Evolutionary conservation across 345 rosid species (phyloP).

Genomic region (Populus euphratica): DNA sequence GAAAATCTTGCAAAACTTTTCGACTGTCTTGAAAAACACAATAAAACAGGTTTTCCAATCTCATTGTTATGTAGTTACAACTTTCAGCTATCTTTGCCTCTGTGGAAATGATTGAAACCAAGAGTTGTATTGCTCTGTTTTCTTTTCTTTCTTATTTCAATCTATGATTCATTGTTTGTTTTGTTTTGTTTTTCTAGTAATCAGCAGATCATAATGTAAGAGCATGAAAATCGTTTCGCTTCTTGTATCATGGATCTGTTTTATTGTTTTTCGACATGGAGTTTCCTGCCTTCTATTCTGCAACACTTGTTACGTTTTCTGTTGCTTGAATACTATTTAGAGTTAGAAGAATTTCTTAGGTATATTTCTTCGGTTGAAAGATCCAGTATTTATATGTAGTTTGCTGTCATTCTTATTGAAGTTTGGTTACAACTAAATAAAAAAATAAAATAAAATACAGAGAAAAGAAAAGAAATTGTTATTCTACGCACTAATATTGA

Average conservation of each 20-base stretch:
- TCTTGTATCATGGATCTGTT: background rate
- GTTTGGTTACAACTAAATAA: background rate
- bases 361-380: background rate
- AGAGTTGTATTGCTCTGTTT: background rate
- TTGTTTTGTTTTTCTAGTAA: background rate
- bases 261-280: background rate
- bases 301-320: background rate
- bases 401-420: background rate
- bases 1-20: background rate
- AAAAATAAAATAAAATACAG: too few species aligned
- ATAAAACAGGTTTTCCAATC: background rate
- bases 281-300: background rate
- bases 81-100: background rate
- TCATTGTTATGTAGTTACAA: background rate
- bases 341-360: background rate
- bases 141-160: background rate
- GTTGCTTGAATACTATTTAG: background rate
- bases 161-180: background rate
- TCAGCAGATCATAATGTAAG: background rate
- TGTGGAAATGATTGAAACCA: background rate
- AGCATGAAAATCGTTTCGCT: background rate
- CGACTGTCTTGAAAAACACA: too few species aligned
- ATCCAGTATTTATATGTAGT: background rate
- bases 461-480: background rate
- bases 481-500: too few species aligned